Base-by-base conservation (phyloP, 2,329 filamentous ascomycete species). In the Coniella vitis region DNA sequence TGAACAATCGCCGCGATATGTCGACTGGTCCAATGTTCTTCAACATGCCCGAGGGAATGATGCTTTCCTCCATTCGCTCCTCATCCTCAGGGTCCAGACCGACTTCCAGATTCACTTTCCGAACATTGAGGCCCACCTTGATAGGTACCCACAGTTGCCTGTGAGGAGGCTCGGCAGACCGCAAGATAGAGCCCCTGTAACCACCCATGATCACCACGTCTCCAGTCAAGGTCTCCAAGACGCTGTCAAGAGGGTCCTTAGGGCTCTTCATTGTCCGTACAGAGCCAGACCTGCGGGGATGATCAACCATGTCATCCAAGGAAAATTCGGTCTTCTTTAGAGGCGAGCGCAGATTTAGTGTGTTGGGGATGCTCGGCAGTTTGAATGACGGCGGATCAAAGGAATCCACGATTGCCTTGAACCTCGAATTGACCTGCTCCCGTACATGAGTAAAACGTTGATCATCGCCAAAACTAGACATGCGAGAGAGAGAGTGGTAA, bases 81-180 rank as follows among this genome's bases (percentile, higher is more conserved):
- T 96, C 91, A 49, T 94, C 90, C 58, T 90, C 85, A 2, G 80
- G 80, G 13, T 86, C 77, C 4, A 96, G 68, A 0, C 90, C 90
- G 9, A 97, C 84, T 63, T 95, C 89, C 4, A 97, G 73, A 62
- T 97, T 88, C 2, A 91, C 90, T 62, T 93, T 95, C 48, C 90
- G 84, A 53, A 96, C 79, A 58, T 95, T 95, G 44, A 97, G 70
- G 1, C 91, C 90, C 22, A 95, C 84, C 65, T 96, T 96, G 60
- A 96, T 84, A 0, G 90, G 90, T 2, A 94, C 87, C 91, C 91
- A 97, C 0, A 95, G 70, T 62, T 95, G 89, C n/a, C 89, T 82
- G 60, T 91, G 81, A 4, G 87, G 86, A 8, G 86, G 78, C 54
- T 89, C 83, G 10, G 88, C 85, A 10, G 89, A 94, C 25, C 90